Percentiles rank a stretch among this genome's conserved stretches.
Evolutionary conservation across 176 grass and related monocot genomes (phyloP).

Genomic region (Luzula sylvatica): DNA sequence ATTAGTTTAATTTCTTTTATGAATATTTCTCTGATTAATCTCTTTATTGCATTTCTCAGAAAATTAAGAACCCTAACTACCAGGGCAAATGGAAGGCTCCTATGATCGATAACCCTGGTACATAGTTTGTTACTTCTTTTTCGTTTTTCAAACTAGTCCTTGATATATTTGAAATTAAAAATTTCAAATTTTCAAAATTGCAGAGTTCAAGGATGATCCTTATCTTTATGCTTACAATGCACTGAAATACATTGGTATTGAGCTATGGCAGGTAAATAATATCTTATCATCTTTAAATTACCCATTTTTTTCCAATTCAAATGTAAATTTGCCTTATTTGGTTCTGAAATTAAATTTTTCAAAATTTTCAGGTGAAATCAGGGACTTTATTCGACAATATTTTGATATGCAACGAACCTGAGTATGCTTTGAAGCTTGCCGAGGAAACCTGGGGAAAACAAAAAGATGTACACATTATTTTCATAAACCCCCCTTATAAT

Average conservation of each 20-base stretch:
- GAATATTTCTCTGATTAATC: constrained; percentile 1
- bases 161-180: background rate
- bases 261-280: constrained; percentile 55
- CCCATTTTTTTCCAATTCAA: background rate
- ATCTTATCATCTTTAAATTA: background rate
- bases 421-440: constrained; percentile 50
- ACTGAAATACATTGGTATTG: constrained; percentile 58
- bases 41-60: constrained; percentile 25
- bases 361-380: constrained; percentile 53
- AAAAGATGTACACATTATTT: constrained; percentile 31
- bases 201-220: constrained; percentile 65
- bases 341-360: too few species aligned
- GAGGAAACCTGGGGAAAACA: constrained; percentile 63
- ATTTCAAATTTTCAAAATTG: background rate
- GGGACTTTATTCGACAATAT: constrained; percentile 66
- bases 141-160: background rate
- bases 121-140: background rate
- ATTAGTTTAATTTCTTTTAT: background rate
- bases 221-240: constrained; percentile 40
- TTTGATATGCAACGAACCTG: constrained; percentile 43
- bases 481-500: background rate
- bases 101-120: constrained; percentile 73
- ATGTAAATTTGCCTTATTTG: background rate
- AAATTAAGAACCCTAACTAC: constrained; percentile 69
- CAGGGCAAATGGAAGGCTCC: constrained; percentile 76